Base-by-base conservation (phyloP, 441 rosid genomes). In the Biscutella auriculata region DNA sequence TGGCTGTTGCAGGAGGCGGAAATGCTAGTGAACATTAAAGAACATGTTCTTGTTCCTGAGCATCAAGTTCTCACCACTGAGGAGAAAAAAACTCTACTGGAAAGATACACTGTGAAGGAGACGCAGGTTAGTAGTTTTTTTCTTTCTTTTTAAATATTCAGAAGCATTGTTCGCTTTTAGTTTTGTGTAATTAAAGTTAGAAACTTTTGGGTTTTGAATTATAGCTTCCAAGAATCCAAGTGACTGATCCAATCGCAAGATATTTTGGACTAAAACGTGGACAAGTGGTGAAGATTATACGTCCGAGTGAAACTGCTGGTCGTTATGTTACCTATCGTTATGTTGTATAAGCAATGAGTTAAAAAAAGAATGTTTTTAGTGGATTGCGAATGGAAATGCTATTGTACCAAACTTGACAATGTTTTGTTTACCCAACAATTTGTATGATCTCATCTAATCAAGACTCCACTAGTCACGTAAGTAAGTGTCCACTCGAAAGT, bases 281-380 rank as follows among this genome's bases (percentile, higher is more conserved):
- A 30, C 98, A 92, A 69, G 95, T 91, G 33, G 93, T 88, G 67
- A 91, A 91, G 83, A 88, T 91, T 35, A 91, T 85, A 43, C 74
- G 97, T 64, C 84, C 97, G 2, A 91, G 96, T 52, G 96, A 91
- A 68, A 91, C 97, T 5, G 96, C 96, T 2, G 98, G 98, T 59
- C 80, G 96, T 65, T 92, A 92, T 40, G 75, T 92, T 54, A 92
- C 98, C 14, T 92, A 88, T 47, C 81, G 96, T 37, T 85, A 79
- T 57, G 95, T 80, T 63, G 88, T 88, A 16, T 86, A 63, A 82
- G 53, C 19, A 21, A 19, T 4, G 23, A 19, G 23, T 19, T 19
- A 19, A 17, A 41, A 53, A 14, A 16, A 17, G 27, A 37, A 12
- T 27, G 17, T n/a, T 59, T 47, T 36, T 19, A n/a, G 25, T 46